Percentiles rank a stretch among this genome's conserved stretches.
These are phyloP conservation scores for Phytophthora foliorum DNA, from an alignment of 352 stramenopile species.

Conservation along the genomic window DNA sequence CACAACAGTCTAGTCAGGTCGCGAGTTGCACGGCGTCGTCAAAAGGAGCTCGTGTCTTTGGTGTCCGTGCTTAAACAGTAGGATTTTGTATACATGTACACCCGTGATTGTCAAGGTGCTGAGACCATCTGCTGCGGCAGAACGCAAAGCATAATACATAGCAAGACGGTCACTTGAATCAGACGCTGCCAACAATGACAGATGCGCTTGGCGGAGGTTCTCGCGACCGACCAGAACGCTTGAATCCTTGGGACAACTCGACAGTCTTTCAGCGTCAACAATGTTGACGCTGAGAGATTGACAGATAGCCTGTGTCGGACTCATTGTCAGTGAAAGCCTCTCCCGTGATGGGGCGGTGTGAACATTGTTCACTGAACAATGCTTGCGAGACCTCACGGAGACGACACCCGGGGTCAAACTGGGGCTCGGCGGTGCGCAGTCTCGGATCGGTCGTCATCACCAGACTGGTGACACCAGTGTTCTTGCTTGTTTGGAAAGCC, in stretches of 20 bases:
- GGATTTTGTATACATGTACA: slow-evolving; percentile 32
- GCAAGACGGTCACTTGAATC: slow-evolving; percentile 4
- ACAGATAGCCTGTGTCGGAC: not conserved
- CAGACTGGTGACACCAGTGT: no score
- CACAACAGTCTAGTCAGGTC: no score
- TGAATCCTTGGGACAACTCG: not conserved
- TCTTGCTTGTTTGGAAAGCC: not conserved
- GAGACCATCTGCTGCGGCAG: slow-evolving; percentile 18
- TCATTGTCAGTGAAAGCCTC: no score
- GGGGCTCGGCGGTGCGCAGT: no score
- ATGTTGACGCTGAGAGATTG: no score
- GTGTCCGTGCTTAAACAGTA: slow-evolving; percentile 27
- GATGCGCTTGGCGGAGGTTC: not conserved
- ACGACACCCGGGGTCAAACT: no score
- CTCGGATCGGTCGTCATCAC: no score
- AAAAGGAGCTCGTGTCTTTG: slow-evolving; percentile 28
- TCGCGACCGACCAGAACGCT: not conserved
- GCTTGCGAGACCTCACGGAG: not conserved
- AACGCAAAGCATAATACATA: slow-evolving; percentile 10
- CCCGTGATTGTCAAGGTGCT: slow-evolving; percentile 24
- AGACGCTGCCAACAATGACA: slow-evolving; percentile 3
- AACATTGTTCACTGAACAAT: no score
- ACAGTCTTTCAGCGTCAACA: no score
- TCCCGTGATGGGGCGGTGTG: no score
- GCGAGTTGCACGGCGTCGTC: slow-evolving; percentile 5